Evolutionary conservation across 208 protist species (phyloP).

Genomic region (Leishmania aethiopica): DNA sequence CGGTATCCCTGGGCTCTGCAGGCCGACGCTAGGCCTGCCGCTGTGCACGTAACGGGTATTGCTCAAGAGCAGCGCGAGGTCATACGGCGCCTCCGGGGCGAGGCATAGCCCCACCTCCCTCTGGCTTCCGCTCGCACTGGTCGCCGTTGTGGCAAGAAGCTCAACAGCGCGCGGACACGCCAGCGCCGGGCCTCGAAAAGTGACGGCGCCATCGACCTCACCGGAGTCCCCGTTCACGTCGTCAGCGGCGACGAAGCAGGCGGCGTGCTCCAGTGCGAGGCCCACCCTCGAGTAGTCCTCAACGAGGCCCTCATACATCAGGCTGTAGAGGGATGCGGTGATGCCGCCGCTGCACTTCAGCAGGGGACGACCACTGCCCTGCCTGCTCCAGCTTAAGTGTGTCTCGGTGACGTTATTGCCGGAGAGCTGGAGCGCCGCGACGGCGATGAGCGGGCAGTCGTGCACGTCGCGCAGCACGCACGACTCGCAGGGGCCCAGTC

Average conservation of each 20-base stretch:
- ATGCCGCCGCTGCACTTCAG: slow-evolving; percentile 18
- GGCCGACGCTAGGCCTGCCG: slow-evolving; percentile 31
- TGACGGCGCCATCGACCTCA: neutral
- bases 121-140: slow-evolving; percentile 10
- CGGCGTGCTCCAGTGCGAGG: slow-evolving; percentile 52
- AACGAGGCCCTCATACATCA: slow-evolving; percentile 65
- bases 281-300: slow-evolving; percentile 60
- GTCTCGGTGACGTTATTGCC: slow-evolving; percentile 18
- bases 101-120: slow-evolving; percentile 25
- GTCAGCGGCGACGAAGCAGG: neutral
- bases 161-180: slow-evolving; percentile 1
- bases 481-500: slow-evolving; percentile 60
- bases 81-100: slow-evolving; percentile 65
- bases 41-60: slow-evolving; percentile 62
- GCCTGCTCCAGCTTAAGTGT: slow-evolving; percentile 20
- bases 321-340: slow-evolving; percentile 34
- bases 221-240: neutral
- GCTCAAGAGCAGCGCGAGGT: slow-evolving; percentile 48
- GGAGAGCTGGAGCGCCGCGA: slow-evolving; percentile 31
- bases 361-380: neutral
- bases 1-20: neutral
- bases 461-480: slow-evolving; percentile 51
- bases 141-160: slow-evolving; percentile 10
- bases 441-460: slow-evolving; percentile 41
- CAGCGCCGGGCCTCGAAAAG: neutral